phyloP scores from a whole-genome alignment of 2,329 filamentous ascomycete species.

The Hyphodiscus sp. region DNA sequence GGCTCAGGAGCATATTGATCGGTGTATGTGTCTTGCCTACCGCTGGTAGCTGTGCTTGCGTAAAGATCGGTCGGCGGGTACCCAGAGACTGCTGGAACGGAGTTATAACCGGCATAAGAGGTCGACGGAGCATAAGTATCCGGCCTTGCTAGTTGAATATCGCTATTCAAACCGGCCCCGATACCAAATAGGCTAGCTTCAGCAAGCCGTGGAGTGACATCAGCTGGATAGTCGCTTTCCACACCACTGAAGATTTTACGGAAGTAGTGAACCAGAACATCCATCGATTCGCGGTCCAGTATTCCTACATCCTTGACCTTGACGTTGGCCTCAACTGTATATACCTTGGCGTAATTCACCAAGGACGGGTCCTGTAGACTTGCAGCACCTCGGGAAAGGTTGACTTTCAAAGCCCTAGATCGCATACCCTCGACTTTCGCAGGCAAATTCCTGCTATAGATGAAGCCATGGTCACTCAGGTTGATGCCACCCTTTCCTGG shows the following conservation, averaged over 20 bases:
- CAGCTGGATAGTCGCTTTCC: too few relatives aligned
- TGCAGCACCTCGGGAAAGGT: constrained; percentile 6
- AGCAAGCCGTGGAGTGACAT: too few relatives aligned
- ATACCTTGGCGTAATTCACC: constrained; percentile 19
- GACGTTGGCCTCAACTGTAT: constrained; percentile 20
- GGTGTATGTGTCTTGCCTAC: too few relatives aligned
- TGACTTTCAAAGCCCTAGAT: constrained; percentile 12
- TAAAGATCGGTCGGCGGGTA: too few relatives aligned
- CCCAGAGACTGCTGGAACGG: too few relatives aligned
- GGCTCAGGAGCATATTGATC: too few relatives aligned
- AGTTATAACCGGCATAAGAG: too few relatives aligned
- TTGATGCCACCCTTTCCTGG: constrained; percentile 17
- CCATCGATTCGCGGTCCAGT: constrained; percentile 13
- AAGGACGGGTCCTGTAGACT: constrained; percentile 12
- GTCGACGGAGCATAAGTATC: too few relatives aligned
- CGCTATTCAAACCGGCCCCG: too few relatives aligned
- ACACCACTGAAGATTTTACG: neutral
- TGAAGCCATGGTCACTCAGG: constrained; percentile 18
- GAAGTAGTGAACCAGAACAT: neutral
- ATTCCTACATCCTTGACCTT: constrained; percentile 22
- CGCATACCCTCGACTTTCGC: constrained; percentile 5
- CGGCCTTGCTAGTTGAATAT: too few relatives aligned
- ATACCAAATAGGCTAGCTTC: too few relatives aligned
- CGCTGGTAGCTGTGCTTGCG: too few relatives aligned
- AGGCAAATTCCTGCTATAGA: constrained; percentile 14